phyloP scores from a whole-genome alignment of 2,329 filamentous ascomycete genomes.

The Camillea tinctor region DNA sequence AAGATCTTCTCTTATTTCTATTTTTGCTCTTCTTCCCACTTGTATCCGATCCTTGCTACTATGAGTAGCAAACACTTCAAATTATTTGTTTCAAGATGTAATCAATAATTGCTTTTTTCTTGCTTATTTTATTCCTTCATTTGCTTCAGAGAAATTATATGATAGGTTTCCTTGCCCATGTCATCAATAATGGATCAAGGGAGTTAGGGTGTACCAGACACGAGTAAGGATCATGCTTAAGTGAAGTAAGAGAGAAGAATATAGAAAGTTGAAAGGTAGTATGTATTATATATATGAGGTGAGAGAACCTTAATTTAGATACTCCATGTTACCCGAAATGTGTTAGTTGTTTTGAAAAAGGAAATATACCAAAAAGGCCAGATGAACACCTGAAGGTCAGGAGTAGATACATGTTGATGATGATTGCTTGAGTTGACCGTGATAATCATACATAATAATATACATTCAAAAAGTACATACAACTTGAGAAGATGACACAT shows the following conservation, averaged over 20 bases:
- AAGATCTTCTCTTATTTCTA: not conserved
- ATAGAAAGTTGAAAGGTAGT: no score
- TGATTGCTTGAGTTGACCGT: no score
- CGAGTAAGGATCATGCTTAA: not conserved
- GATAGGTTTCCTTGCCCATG: not conserved
- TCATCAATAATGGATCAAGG: not conserved
- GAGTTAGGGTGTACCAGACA: no score
- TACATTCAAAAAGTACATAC: not conserved
- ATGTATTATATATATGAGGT: no score
- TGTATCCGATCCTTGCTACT: not conserved
- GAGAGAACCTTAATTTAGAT: no score
- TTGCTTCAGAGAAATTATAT: not conserved
- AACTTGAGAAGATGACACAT: not conserved
- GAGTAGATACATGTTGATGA: not conserved
- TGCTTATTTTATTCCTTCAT: not conserved
- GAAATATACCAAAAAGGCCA: not conserved
- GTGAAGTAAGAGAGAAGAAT: not conserved
- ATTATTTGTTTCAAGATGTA: not conserved
- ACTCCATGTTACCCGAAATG: no score
- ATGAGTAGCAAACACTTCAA: no score
- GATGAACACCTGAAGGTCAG: not conserved
- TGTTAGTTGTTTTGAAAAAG: no score
- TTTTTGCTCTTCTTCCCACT: not conserved
- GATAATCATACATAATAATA: no score
- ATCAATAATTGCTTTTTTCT: not conserved